These are phyloP conservation scores for Aureobasidium mangrovei DNA, from an alignment of 2,329 filamentous ascomycete species.

Conservation along the genomic window DNA sequence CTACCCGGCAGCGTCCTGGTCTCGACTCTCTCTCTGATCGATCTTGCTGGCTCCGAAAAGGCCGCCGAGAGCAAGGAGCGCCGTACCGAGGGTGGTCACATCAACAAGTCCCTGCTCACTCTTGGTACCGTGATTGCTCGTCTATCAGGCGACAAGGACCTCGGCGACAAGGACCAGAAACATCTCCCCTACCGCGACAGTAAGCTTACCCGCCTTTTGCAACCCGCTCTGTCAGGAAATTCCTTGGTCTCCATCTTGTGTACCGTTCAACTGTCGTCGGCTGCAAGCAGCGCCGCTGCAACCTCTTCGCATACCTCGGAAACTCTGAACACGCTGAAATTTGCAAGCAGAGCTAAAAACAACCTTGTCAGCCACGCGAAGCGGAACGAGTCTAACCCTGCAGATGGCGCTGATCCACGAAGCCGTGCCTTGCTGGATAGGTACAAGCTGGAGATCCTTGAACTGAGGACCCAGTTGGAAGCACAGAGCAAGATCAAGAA, in stretches of 20 bases:
- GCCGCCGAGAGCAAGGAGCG: constrained; percentile 93
- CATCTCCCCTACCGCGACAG: constrained; percentile 96
- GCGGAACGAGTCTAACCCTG: constrained; percentile 75
- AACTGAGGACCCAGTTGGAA: constrained; percentile 72
- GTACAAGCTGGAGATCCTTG: constrained; percentile 86
- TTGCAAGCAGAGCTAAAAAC: constrained; percentile 93
- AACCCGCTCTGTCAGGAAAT: constrained; percentile 85
- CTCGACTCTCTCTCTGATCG: constrained; percentile 89
- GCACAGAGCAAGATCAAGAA: constrained; percentile 62
- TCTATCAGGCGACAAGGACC: constrained; percentile 75
- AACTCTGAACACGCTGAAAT: constrained; percentile 93
- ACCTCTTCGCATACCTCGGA: constrained; percentile 72
- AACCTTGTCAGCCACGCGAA: constrained; percentile 97
- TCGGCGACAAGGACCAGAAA: constrained; percentile 56
- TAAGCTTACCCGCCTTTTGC: constrained; percentile 86
- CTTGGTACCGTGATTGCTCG: constrained; percentile 90
- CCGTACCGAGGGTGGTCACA: constrained; percentile 88
- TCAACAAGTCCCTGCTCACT: constrained; percentile 95
- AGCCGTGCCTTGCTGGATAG: constrained; percentile 82
- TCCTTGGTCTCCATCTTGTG: constrained; percentile 96
- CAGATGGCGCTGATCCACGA: constrained; percentile 68
- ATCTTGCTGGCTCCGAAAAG: constrained; percentile 91
- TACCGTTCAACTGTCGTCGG: constrained; percentile 80
- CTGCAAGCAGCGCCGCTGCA: constrained; percentile 50
- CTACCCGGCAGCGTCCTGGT: constrained; percentile 85